These are phyloP conservation scores for Mediolabrus comicus DNA, from an alignment of 108 stramenopile genomes.

Conservation along the genomic window DNA sequence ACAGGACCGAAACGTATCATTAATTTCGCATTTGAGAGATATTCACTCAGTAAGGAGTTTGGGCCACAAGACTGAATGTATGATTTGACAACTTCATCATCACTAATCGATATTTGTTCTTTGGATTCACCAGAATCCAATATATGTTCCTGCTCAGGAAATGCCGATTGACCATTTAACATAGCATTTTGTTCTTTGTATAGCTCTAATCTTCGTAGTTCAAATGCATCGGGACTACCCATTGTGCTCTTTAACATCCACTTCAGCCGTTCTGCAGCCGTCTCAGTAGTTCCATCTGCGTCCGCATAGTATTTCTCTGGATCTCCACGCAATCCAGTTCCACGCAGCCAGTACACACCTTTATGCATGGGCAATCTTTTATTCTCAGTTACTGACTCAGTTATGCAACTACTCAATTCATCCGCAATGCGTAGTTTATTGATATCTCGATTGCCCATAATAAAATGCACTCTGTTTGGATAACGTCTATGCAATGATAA, in stretches of 20 bases:
- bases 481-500: slow-evolving; percentile 67
- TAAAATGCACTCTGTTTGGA: slow-evolving; percentile 72
- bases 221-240: slow-evolving; percentile 83
- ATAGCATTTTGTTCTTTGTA: slow-evolving; percentile 38
- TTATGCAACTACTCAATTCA: slow-evolving; percentile 54
- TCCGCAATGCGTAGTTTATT: slow-evolving; percentile 84
- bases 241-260: slow-evolving; percentile 81
- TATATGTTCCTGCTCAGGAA: neutral
- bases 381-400: neutral
- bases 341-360: slow-evolving; percentile 72
- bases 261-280: slow-evolving; percentile 59
- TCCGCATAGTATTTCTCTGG: slow-evolving; percentile 7
- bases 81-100: slow-evolving; percentile 72
- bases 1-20: slow-evolving; percentile 52
- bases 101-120: slow-evolving; percentile 14
- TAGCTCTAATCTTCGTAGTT: slow-evolving; percentile 65
- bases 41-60: slow-evolving; percentile 60
- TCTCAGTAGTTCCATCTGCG: slow-evolving; percentile 14
- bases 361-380: slow-evolving; percentile 49
- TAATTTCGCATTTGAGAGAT: slow-evolving; percentile 60
- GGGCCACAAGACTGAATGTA: slow-evolving; percentile 73
- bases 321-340: slow-evolving; percentile 52
- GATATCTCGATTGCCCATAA: slow-evolving; percentile 90
- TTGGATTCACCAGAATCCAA: neutral
- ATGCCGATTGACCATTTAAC: slow-evolving; percentile 9